Evolutionary conservation across 306 rosid species (phyloP), one percentile per base, ranked within the genome.

Genomic region (Begonia masoniana): DNA sequence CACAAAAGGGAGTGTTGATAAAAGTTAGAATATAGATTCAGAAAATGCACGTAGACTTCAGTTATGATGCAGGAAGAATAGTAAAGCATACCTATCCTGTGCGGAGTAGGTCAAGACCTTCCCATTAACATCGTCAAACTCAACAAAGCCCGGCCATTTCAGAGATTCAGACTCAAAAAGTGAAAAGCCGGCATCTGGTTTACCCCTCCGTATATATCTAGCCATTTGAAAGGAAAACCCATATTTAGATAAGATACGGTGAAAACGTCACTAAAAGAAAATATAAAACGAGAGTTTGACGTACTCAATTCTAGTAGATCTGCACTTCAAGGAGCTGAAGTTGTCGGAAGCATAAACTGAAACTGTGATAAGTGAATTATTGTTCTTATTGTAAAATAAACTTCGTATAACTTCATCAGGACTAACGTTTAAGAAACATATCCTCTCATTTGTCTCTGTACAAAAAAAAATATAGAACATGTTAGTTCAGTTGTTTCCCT

Each of bases 81-180:
- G 57, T 48, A 10, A 42, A 36, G 53, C 12, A 26, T 50, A 87
- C 96, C 81, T 78, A 69, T 87, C 94, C 52, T 83, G 94, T 39
- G 94, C 96, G 50, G 96, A 87, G 68, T 83, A 87, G 12, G 96
- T 87, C 46, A 87, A 76, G 58, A 87, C 94, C 76, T 87, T 87
- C 63, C 91, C 96, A 65, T 87, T 87, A 47, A 87, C 96, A 75
- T 87, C 96, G 69, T 87, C 96, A 51, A 87, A 87, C 71, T 87
- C 96, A 13, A 87, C 96, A 83, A 87, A 87, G 59, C 96, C 96
- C 24, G 96, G 94, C 94, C 96, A 87, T 64, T 87, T 87, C 58
- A 87, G 62, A 26, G 96, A 87, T 67, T 87, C 96, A 0, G 94
- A 81, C 59, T 83, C 87, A 55, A 87, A 87, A 67, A 87, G 96